These are phyloP conservation scores for Pseudogymnoascus sp. DNA, from an alignment of 2,329 filamentous ascomycete species.

Conservation along the genomic window DNA sequence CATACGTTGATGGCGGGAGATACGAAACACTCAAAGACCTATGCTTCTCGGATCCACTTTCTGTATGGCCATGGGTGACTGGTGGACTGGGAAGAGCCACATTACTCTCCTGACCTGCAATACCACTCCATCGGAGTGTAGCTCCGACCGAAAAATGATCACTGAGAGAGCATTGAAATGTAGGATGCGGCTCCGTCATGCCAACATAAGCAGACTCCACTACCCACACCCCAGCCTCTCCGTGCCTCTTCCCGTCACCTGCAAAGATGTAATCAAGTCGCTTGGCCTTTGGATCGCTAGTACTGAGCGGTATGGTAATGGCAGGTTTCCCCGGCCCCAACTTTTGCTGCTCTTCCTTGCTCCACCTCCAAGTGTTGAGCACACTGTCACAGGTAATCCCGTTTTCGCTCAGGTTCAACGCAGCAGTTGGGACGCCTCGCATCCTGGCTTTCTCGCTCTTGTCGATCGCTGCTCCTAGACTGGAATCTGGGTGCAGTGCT, in stretches of 20 bases:
- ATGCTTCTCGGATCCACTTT: conserved; percentile 17
- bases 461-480: conserved; percentile 66
- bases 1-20: conserved; percentile 49
- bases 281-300: conserved; percentile 68
- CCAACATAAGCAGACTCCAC: conserved; percentile 66
- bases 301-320: conserved; percentile 55
- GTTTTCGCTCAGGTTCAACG: conserved; percentile 71
- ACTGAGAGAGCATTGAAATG: conserved; percentile 76
- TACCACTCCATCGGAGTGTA: conserved; percentile 44
- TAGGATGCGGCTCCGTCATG: conserved; percentile 75
- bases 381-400: conserved; percentile 81
- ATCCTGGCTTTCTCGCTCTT: conserved; percentile 58
- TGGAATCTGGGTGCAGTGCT: conserved; percentile 73
- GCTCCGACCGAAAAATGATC: conserved; percentile 92
- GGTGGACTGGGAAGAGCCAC: conserved; percentile 23
- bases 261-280: conserved; percentile 93
- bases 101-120: conserved; percentile 15
- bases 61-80: conserved; percentile 17
- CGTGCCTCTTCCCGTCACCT: conserved; percentile 41
- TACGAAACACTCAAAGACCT: conserved; percentile 17
- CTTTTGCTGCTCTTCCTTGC: conserved; percentile 59
- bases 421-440: conserved; percentile 63
- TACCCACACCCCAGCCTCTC: conserved; percentile 48
- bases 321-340: conserved; percentile 57
- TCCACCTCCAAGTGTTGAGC: conserved; percentile 92